Evolutionary conservation across 2,329 filamentous ascomycete species (phyloP).

Genomic region (Cyphellophora europaea): DNA sequence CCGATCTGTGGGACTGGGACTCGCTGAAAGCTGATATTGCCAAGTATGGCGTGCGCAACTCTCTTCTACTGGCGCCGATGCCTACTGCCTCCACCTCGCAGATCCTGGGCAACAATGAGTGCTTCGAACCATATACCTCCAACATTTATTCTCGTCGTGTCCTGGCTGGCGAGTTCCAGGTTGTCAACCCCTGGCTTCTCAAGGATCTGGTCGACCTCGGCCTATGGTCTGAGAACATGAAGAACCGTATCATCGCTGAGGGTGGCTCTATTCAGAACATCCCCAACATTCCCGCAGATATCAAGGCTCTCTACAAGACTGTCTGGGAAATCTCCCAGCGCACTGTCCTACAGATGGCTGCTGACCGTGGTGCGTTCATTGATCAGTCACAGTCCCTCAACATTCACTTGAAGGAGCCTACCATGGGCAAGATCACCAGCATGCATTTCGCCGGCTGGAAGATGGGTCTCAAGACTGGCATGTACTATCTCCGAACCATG

Average conservation of each 20-base stretch:
- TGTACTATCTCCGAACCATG: slow-evolving; percentile 99
- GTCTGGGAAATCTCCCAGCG: slow-evolving; percentile 99
- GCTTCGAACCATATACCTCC: slow-evolving; percentile 98
- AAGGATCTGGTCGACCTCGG: slow-evolving; percentile 98
- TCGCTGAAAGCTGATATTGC: slow-evolving; percentile 82
- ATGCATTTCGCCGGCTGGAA: slow-evolving; percentile 99
- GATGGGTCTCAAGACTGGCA: slow-evolving; percentile 97
- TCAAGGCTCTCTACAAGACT: slow-evolving; percentile 98
- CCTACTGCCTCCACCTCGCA: slow-evolving; percentile 95
- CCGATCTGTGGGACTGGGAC: slow-evolving; percentile 95
- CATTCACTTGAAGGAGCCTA: slow-evolving; percentile 98
- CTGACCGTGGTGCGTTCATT: slow-evolving; percentile 95
- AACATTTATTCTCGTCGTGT: slow-evolving; percentile 99
- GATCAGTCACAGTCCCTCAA: slow-evolving; percentile 98
- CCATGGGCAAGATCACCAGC: slow-evolving; percentile 98
- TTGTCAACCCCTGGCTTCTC: slow-evolving; percentile 97
- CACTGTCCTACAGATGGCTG: slow-evolving; percentile 92
- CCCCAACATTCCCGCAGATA: slow-evolving; percentile 88
- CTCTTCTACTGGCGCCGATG: slow-evolving; percentile 90
- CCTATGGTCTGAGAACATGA: slow-evolving; percentile 99
- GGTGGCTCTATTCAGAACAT: slow-evolving; percentile 95
- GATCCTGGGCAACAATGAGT: slow-evolving; percentile 98
- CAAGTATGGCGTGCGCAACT: slow-evolving; percentile 90
- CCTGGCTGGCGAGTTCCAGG: slow-evolving; percentile 95
- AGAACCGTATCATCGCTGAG: slow-evolving; percentile 98